phyloP scores from a whole-genome alignment of 202 grass and related monocot genomes.

The Brachypodium distachyon region DNA sequence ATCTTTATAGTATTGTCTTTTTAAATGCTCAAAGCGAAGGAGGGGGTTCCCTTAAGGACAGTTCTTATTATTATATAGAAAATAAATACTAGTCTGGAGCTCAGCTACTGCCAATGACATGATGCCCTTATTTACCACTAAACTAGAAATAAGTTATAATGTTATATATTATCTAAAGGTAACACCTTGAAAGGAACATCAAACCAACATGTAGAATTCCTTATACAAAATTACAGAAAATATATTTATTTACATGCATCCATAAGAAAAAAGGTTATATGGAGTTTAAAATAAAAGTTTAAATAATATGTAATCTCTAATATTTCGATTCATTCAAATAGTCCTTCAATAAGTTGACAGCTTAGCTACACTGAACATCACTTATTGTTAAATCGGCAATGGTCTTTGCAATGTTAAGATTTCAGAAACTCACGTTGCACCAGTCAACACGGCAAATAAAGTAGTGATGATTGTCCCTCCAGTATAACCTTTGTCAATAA shows the following conservation, averaged over 20 bases:
- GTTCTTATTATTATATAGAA: neutral
- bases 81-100: neutral
- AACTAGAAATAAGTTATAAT: neutral
- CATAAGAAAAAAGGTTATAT: neutral
- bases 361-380: neutral
- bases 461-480: conserved; percentile 66
- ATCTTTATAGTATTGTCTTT: neutral
- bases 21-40: neutral
- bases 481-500: conserved; percentile 60
- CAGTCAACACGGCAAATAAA: conserved; percentile 48
- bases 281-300: neutral
- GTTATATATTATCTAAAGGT: neutral
- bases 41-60: too few species aligned
- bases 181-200: neutral
- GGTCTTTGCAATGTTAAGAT: neutral
- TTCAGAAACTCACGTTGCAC: conserved; percentile 64
- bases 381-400: neutral
- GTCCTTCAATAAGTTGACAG: neutral
- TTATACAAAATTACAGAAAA: neutral
- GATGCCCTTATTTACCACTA: neutral
- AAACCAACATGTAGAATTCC: neutral
- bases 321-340: neutral
- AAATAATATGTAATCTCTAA: neutral
- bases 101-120: neutral
- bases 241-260: neutral